phyloP scores from a whole-genome alignment of 257 asterid species.

The Asclepias syriaca region DNA sequence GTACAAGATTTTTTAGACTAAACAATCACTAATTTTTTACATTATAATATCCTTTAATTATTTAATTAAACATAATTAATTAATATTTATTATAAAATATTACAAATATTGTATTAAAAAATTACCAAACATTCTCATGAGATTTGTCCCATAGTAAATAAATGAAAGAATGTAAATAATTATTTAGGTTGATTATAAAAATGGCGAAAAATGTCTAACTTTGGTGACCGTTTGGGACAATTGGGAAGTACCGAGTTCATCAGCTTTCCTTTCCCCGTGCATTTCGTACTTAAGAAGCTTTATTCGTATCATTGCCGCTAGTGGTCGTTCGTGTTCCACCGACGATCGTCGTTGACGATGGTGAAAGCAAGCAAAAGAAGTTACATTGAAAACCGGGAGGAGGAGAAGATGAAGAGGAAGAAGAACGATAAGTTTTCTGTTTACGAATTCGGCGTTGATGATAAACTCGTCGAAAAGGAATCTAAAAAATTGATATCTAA shows the following conservation, averaged over 20 bases:
- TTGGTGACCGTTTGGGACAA: not conserved
- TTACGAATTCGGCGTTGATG: constrained; percentile 52
- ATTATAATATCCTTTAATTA: too few species aligned
- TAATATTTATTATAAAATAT: too few species aligned
- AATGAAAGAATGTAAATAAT: too few species aligned
- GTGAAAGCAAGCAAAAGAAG: constrained; percentile 20
- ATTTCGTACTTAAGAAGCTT: not conserved
- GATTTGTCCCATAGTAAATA: too few species aligned
- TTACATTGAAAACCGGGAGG: not conserved
- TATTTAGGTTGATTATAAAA: too few species aligned
- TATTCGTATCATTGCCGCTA: not conserved
- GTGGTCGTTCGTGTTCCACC: not conserved
- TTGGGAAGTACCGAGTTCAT: not conserved
- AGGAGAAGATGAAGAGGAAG: not conserved
- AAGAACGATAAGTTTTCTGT: constrained; percentile 26
- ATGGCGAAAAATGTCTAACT: too few species aligned
- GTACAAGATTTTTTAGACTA: too few species aligned
- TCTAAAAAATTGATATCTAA: constrained; percentile 32
- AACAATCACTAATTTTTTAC: too few species aligned
- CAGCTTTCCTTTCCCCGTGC: not conserved
- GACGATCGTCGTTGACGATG: constrained; percentile 5
- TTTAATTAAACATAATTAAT: too few species aligned
- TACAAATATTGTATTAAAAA: too few species aligned
- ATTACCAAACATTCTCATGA: too few species aligned
- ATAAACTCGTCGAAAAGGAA: constrained; percentile 33